Evolutionary conservation across 345 rosid genomes (phyloP), one percentile per base, ranked within the genome.

Genomic region (Gossypium sturtianum): DNA sequence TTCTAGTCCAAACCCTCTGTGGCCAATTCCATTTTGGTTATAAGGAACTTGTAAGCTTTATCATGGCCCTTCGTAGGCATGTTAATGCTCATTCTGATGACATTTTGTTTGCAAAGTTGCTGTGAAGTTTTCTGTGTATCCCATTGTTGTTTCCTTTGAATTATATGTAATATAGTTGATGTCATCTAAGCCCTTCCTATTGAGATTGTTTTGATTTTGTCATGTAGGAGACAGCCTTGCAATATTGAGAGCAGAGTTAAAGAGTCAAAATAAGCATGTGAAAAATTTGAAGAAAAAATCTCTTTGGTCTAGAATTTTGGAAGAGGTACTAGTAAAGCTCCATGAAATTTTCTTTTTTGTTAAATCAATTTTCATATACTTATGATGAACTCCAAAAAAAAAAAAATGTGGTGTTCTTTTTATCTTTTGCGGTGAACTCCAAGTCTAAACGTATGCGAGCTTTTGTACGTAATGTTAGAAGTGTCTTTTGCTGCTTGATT

Each of bases 241-340:
- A 41, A 89, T 95, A 77, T 80, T 93, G 88, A 95, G 90, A 80
- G 87, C 98, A 2, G 98, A 95, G 75, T 86, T 93, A 78, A 93
- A 93, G 88, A 90, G 89, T 77, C 98, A 95, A 86, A 85, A 71
- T 83, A 93, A 95, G 86, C 93, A 91, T 82, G 99, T 93, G 78
- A 85, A 86, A 81, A 90, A 83, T 76, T 85, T 95, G 84, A 86
- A 90, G 87, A 95, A 91, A 84, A 95, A 91, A 82, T 95, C 99
- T 45, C 97, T 95, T 49, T 95, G 98, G 99, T 91, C 97, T 64
- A 86, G 77, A 88, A 91, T 93, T 78, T 89, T 95, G 87, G 99
- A 95, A 80, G 98, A 93, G 97, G 99, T 95, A 84, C 15, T 22
- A 65, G 19, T 38, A 41, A 43, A 61, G 76, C 67, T 75, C 68